These are phyloP conservation scores for Kalanchoe fedtschenkoi DNA, from an alignment of 164 flowering plant genomes.

Conservation along the genomic window DNA sequence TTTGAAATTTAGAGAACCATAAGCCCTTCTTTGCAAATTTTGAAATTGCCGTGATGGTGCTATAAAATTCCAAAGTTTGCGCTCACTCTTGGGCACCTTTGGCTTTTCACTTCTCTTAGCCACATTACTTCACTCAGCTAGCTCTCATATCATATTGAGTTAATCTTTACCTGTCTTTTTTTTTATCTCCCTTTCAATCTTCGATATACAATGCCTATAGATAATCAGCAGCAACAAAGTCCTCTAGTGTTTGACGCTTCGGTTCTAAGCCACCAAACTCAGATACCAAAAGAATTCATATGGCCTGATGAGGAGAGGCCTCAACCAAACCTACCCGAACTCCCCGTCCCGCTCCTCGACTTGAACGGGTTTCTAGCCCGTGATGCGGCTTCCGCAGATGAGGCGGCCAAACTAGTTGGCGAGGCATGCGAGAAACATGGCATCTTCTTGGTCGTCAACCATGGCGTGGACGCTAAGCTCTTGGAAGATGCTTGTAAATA, in stretches of 20 bases:
- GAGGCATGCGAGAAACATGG: constrained; percentile 1
- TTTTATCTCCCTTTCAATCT: too few species aligned
- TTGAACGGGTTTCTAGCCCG: not conserved
- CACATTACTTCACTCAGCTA: too few species aligned
- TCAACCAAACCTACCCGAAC: not conserved
- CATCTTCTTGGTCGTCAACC: not conserved
- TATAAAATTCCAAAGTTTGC: too few species aligned
- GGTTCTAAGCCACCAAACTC: not conserved
- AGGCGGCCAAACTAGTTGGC: not conserved
- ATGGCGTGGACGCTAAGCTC: not conserved
- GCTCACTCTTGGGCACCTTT: too few species aligned
- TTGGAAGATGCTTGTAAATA: constrained; percentile 1
- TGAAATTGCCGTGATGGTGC: too few species aligned
- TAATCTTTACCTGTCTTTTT: too few species aligned
- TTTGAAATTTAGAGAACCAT: too few species aligned
- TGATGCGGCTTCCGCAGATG: not conserved
- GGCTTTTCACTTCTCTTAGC: too few species aligned
- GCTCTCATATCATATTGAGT: too few species aligned
- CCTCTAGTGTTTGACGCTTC: not conserved
- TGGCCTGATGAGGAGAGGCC: not conserved
- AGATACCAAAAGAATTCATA: not conserved
- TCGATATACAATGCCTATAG: not conserved
- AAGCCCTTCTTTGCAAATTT: too few species aligned
- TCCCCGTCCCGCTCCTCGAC: not conserved
- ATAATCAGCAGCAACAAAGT: not conserved